These are phyloP conservation scores for Agaricus sinodeliciosus DNA, from an alignment of 768 basidiomycete species.

Conservation along the genomic window DNA sequence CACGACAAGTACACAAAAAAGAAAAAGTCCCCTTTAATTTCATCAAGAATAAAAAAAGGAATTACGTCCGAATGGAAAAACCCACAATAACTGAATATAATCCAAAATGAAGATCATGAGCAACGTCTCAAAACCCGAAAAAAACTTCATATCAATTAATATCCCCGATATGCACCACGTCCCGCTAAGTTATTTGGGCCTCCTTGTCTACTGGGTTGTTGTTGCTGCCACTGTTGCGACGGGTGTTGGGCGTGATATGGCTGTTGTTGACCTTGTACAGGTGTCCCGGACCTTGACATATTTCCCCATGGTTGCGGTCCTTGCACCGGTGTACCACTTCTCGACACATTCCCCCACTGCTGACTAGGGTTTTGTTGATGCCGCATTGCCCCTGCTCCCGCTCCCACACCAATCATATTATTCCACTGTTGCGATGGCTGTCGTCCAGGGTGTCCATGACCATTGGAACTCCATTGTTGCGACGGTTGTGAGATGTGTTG, in stretches of 20 bases:
- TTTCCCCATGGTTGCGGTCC: neutral
- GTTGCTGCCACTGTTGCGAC: constrained; percentile 17
- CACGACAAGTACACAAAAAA: constrained; percentile 1
- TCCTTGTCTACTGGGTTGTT: constrained; percentile 9
- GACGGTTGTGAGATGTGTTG: constrained; percentile 10
- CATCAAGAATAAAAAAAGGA: neutral
- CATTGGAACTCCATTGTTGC: constrained; percentile 8
- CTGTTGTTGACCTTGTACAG: neutral
- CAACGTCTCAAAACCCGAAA: neutral
- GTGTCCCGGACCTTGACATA: neutral
- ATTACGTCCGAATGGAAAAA: neutral
- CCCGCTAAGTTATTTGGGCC: constrained; percentile 14
- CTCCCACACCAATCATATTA: neutral
- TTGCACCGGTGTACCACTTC: constrained; percentile 4
- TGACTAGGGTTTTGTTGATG: constrained; percentile 4
- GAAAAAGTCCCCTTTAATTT: neutral
- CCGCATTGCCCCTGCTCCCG: neutral
- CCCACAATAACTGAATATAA: neutral
- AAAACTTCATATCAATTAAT: neutral
- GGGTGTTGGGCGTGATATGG: neutral
- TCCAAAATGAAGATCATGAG: neutral
- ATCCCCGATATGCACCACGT: constrained; percentile 8
- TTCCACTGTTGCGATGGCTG: constrained; percentile 12
- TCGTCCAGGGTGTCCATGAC: constrained; percentile 8
- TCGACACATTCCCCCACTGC: neutral